Base-by-base conservation (phyloP, 2,329 filamentous ascomycete genomes). In the Bipolaris gigantea region DNA sequence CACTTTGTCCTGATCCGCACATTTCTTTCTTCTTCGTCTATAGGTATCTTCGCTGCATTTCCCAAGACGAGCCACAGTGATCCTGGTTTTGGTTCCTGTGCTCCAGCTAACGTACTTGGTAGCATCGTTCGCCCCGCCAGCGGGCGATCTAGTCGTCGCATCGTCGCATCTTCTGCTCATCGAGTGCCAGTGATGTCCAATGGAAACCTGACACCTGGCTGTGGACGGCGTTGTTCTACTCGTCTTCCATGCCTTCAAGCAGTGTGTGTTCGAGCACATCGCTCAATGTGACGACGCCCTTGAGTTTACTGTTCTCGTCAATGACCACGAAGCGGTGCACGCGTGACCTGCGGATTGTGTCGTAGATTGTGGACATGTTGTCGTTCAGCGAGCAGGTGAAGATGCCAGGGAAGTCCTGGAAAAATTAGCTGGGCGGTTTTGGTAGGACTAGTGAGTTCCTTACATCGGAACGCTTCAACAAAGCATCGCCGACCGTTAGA, bases 231-330 rank as follows among this genome's bases (percentile, higher is more conserved):
- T 50, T 30, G 30, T 53, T 55, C 54, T 63, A 64, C 45, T 71
- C 66, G 50, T 71, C 65, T 62, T 85, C 86, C 68, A 90, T 88
- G 48, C 90, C 90, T 64, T 90, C 84, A 19, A 96, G 81, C 60
- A 99, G 81, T 48, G 97, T 90, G 73, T 99, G 97, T 69, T 96
- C 92, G 63, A 99, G 83, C 62, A 99, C 97, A 76, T 99, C 94
- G 55, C 93, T 97, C 50, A 99, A 81, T 6, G 92, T 97, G 56
- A 99, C 86, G 50, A 99, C 85, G 42, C 94, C 94, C 73, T 88
- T 89, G 50, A 99, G 84, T 63, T 87, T 86, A 71, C 87, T 90
- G 48, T 92, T 84, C 62, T 97, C 92, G 74, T 99, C 92, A 53
- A 99, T 90, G 44, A 99, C 89, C 52, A 97, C 88, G 61, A 99